phyloP scores from a whole-genome alignment of 305 asterid genomes.

The Vinca major region DNA sequence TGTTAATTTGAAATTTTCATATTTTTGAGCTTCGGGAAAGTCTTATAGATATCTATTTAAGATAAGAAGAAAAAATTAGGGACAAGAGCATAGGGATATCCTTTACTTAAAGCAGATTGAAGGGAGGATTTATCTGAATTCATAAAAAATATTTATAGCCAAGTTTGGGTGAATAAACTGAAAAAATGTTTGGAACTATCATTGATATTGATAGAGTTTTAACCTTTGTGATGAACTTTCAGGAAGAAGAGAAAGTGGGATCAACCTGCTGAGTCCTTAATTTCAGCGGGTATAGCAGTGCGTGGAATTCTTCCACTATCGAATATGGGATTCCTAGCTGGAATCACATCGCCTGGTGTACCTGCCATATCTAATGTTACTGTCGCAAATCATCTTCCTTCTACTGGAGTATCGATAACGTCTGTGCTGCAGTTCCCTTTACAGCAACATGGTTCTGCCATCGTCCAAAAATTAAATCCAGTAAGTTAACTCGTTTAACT shows the following conservation, averaged over 20 bases:
- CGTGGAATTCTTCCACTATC: constrained; percentile 50
- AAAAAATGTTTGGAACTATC: background rate
- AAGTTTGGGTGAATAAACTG: background rate
- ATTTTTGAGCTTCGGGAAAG: background rate
- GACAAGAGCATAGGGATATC: background rate
- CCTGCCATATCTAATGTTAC: constrained; percentile 36
- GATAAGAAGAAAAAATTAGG: background rate
- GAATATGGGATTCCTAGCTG: constrained; percentile 42
- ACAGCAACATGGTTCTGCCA: constrained; percentile 42
- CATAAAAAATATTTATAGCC: background rate
- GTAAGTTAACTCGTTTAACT: constrained; percentile 23
- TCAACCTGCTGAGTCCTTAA: constrained; percentile 72
- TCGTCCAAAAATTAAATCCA: constrained; percentile 59
- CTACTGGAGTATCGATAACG: constrained; percentile 25
- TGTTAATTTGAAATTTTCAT: background rate
- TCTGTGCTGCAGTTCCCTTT: constrained; percentile 42
- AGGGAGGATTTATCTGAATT: background rate
- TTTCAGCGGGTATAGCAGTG: constrained; percentile 45
- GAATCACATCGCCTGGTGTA: constrained; percentile 35
- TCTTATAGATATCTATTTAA: background rate
- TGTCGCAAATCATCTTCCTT: constrained; percentile 37
- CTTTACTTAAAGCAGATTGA: background rate
- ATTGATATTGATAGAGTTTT: background rate
- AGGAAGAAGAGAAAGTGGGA: constrained; percentile 96
- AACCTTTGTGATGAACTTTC: constrained; percentile 18